Evolutionary conservation across 2,329 filamentous ascomycete species (phyloP).

Genomic region (Botryosphaeria agaves): DNA sequence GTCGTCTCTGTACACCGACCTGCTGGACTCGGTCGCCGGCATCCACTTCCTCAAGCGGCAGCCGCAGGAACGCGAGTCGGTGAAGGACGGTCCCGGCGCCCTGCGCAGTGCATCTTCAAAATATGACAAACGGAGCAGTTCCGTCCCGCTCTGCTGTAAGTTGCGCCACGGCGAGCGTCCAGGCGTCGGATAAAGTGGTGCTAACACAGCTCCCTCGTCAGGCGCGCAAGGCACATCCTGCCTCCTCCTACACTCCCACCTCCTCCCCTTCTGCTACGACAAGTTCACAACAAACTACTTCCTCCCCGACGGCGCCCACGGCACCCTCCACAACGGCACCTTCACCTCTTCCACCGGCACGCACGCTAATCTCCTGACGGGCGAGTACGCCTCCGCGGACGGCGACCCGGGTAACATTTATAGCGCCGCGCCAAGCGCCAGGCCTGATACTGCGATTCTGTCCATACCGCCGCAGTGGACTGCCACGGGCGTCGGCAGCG

Average conservation of each 20-base stretch:
- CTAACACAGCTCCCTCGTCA: conserved; percentile 5
- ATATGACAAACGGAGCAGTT: too few species aligned
- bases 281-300: conserved; percentile 33
- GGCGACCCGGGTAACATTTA: conserved; percentile 29
- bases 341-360: conserved; percentile 21
- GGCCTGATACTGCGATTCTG: conserved; percentile 26
- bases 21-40: conserved; percentile 17
- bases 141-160: too few species aligned
- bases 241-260: conserved; percentile 20
- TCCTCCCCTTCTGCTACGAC: conserved; percentile 34
- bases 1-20: conserved; percentile 16
- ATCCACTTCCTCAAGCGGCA: conserved; percentile 14
- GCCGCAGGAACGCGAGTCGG: background rate
- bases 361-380: conserved; percentile 25
- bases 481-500: conserved; percentile 25
- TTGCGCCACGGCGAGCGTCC: too few species aligned
- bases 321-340: conserved; percentile 25
- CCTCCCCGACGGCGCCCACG: conserved; percentile 28
- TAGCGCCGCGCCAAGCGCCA: conserved; percentile 14
- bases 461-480: conserved; percentile 28
- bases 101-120: too few species aligned
- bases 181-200: too few species aligned
- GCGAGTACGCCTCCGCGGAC: conserved; percentile 22
- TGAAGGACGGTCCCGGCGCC: too few species aligned
- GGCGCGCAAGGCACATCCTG: conserved; percentile 20